Evolutionary conservation across 176 grass and related monocot species (phyloP).

Genomic region (Rhynchospora pubera): DNA sequence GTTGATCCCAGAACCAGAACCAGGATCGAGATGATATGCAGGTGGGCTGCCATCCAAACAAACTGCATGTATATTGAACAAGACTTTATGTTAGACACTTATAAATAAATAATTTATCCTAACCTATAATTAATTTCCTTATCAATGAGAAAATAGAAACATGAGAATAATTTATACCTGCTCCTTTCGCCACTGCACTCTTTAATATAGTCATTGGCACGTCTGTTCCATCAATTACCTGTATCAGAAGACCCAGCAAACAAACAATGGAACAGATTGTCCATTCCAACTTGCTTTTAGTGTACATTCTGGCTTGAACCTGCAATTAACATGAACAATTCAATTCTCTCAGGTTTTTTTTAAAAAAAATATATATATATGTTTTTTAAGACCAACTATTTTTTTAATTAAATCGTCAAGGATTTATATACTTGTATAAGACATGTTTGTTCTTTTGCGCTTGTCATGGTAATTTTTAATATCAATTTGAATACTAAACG

Average conservation of each 20-base stretch:
- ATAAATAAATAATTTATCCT: neutral
- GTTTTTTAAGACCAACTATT: neutral
- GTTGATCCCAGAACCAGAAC: slow-evolving; percentile 60
- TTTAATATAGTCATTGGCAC: slow-evolving; percentile 53
- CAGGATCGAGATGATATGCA: slow-evolving; percentile 65
- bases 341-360: neutral
- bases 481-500: no score
- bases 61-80: slow-evolving; percentile 31
- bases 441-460: no score
- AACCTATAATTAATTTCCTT: neutral
- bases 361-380: neutral
- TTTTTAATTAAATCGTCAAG: no score
- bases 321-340: neutral
- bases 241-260: slow-evolving; percentile 11
- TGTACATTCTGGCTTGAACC: slow-evolving; percentile 16
- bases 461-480: no score
- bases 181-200: slow-evolving; percentile 59
- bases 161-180: slow-evolving; percentile 30
- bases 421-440: no score
- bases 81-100: neutral
- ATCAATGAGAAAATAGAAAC: no score
- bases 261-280: slow-evolving; percentile 24
- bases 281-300: slow-evolving; percentile 18
- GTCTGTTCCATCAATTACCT: slow-evolving; percentile 17
- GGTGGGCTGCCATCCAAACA: slow-evolving; percentile 83